Evolutionary conservation across 495 filamentous ascomycete genomes (phyloP), one percentile per base, ranked within the genome.

Genomic region (Chaetomium fimeti): DNA sequence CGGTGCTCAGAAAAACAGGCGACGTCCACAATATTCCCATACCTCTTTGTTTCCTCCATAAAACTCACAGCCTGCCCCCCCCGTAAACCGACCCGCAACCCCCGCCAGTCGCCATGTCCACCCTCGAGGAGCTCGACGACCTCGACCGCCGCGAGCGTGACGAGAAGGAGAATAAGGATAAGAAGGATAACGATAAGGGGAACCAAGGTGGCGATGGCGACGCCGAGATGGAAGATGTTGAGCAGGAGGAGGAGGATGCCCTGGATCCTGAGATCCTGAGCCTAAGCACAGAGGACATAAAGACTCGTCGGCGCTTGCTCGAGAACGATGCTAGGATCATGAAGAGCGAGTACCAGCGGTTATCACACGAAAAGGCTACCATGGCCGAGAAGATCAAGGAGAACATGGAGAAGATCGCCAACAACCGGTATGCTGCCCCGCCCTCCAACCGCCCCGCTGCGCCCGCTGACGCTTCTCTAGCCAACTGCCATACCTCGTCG

Each of bases 321-420:
- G 94, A 98, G 74, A 98, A 98, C 77, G 94, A 98, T 76, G 87
- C 93, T 71, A 86, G 94, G 62, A 97, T 98, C 76, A 98, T 98
- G 94, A 93, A 88, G 84, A 96, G 91, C 85, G 94, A 98, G 78
- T 91, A 85, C 72, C 91, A 96, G 76, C 88, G 94, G 70, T 83
- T 98, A 81, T 88, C 88, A 69, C 94, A 98, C 71, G 94, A 98
- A 79, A 96, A 96, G 81, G 85, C 87, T 59, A 85, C 88, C 63
- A 98, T 98, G 94, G 84, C 86, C 62, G 95, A 98, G 74, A 97
- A 96, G 83, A 97, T 98, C 74, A 98, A 97, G 84, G 94, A 98
- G 73, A 98, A 98, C 71, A 78, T 89, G 70, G 94, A 98, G 67
- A 98, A 98, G 86, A 98, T 98, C 65, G 93, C 96, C 64, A 98